phyloP scores from a whole-genome alignment of 78 protist species.

The Reticulomyxa filosa region DNA sequence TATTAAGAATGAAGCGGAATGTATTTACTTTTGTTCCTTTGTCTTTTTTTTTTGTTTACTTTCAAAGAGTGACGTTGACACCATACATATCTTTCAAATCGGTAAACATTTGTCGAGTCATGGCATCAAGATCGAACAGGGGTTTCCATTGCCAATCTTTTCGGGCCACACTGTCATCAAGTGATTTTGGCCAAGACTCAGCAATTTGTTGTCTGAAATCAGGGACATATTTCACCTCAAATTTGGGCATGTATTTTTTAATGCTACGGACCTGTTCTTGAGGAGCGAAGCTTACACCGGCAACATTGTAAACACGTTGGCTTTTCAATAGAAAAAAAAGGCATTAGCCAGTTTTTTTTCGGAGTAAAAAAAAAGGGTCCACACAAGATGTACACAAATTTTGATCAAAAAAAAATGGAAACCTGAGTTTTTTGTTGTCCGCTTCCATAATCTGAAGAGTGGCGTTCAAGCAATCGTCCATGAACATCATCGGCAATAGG shows the following conservation, averaged over 20 bases:
- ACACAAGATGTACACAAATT: too few relatives aligned
- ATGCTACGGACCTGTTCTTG: slow-evolving; percentile 17
- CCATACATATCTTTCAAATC: too few relatives aligned
- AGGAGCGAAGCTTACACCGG: slow-evolving; percentile 38
- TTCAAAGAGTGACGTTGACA: too few relatives aligned
- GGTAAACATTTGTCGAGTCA: slow-evolving; percentile 22
- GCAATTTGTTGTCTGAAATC: slow-evolving; percentile 48
- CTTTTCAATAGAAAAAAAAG: too few relatives aligned
- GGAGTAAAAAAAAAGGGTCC: too few relatives aligned
- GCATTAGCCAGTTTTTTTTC: too few relatives aligned
- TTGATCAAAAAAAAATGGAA: too few relatives aligned
- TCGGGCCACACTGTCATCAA: slow-evolving; percentile 38
- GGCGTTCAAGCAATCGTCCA: slow-evolving; percentile 41
- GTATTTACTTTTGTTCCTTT: too few relatives aligned
- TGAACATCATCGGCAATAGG: slow-evolving; percentile 52
- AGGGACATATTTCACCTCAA: slow-evolving; percentile 20
- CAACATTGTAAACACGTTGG: slow-evolving; percentile 36
- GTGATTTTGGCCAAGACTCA: slow-evolving; percentile 38
- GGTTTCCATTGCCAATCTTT: slow-evolving; percentile 40
- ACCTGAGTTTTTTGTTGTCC: slow-evolving; percentile 8
- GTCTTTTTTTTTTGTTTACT: too few relatives aligned
- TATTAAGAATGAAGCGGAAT: too few relatives aligned
- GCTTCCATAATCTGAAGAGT: slow-evolving; percentile 31
- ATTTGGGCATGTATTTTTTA: slow-evolving; percentile 14
- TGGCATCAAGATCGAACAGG: slow-evolving; percentile 19